Evolutionary conservation across 2,329 filamentous ascomycete species (phyloP), one percentile per base, ranked within the genome.

Genomic region (Aureobasidium sp.): DNA sequence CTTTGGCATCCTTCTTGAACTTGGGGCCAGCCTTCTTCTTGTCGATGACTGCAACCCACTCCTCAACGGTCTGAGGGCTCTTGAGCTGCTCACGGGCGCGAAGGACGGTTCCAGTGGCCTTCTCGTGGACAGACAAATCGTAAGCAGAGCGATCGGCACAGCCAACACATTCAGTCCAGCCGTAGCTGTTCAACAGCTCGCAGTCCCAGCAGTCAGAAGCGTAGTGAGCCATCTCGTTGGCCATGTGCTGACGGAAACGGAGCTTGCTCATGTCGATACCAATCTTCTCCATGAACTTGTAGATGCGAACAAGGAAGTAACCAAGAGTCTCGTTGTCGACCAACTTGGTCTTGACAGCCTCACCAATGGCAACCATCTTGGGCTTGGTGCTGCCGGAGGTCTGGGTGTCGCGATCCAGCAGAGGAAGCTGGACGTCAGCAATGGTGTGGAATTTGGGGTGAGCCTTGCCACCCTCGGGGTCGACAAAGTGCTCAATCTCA

Each of bases 301-400:
- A 85, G 64, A 98, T 96, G 53, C 93, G 84, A 39, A 89, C 93
- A 44, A 98, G 75, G 78, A 98, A 98, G 76, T 98, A 98, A 58
- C 93, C 93, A 39, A 98, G 80, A 0, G 93, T 98, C 78, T 98
- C 90, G 70, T 97, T 98, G 70, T 98, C 90, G 14, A 98, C 88
- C 24, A 93, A 78, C 47, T 85, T 83, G 45, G 82, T 79, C 66
- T 83, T 79, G 55, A 98, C 91, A 29, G 93, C 93, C 65, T 95
- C 78, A 60, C 90, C 90, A 63, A 97, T 88, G 45, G 86, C 77
- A 67, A 93, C 79, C 59, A 79, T 84, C 63, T 80, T 78, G 21
- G 86, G 79, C 19, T 81, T 73, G 1, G 90, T 96, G 74, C 90
- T 88, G 61, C 93, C 93, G 51, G 85, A 80, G 41, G 93, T 80